Base-by-base conservation (phyloP, 2,329 filamentous ascomycete genomes). In the Hypoxylon sp. region DNA sequence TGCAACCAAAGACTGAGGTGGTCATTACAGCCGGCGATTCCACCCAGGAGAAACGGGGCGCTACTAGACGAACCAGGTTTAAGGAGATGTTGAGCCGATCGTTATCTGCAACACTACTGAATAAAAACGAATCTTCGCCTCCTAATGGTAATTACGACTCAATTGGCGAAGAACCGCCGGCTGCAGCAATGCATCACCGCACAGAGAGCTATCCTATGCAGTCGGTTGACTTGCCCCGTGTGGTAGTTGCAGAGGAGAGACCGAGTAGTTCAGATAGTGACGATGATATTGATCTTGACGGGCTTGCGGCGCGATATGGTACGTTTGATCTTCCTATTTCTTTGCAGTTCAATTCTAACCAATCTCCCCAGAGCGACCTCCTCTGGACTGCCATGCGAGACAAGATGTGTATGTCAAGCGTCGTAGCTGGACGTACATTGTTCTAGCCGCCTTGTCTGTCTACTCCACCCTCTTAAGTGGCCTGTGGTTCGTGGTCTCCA, bases 401-500 rank as follows among this genome's bases (percentile, higher is more conserved):
- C 46, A 40, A n/a, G 67, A 70, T 38, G 63, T 68, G 3, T 63
- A 68, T 32, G 49, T 66, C 27, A 59, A 59, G 13, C 61, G 59
- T 7, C 48, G 55, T 37, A 73, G 69, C 35, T 86, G 80, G 79
- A 69, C 86, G 7, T 78, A 74, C 6, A 63, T 78, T 7, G 75
- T 71, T 0, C 71, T 81, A 9, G 62, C 79, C 12, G 32, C 69
- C 1, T 63, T 83, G 1, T 84, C 83, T 0, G 42, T 88, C 1
- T 87, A 87, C 61, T 87, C 85, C 0, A 88, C 85, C 0, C 56
- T 80, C 2, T 74, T 87, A 44, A 87, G 84, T n/a, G 80, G 77
- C 0, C 69, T 89, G n/a, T 91, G 86, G 75, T 71, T 91, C 1
- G 70, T 79, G 1, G 75, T 87, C 3, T 84, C 87, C 0, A 70